Conservation (phyloP, 257 asterid species). For the Agastache rugosa region DNA sequence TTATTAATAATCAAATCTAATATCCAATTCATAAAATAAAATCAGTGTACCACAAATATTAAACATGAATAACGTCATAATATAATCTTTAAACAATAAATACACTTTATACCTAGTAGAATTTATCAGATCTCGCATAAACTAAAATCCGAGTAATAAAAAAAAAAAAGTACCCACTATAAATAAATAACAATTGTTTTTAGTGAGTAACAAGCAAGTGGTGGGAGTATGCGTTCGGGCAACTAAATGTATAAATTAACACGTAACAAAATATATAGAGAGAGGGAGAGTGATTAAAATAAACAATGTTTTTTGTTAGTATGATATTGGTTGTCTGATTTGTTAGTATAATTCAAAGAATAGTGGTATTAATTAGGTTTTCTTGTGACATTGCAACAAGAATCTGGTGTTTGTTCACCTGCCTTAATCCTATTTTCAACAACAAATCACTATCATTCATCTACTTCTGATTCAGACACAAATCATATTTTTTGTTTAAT, state of each 20-base stretch:
- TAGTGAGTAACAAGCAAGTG: neutral
- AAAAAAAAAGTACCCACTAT: neutral
- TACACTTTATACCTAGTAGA: no score
- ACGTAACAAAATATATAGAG: neutral
- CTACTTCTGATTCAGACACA: constrained; percentile 37
- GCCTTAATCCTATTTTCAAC: constrained; percentile 40
- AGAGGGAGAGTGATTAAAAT: no score
- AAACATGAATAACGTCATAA: no score
- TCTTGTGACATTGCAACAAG: constrained; percentile 46
- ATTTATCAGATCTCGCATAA: no score
- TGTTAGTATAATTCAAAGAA: neutral
- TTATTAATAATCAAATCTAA: no score
- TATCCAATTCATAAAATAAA: no score
- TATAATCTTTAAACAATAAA: no score
- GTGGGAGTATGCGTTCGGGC: neutral
- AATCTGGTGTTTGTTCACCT: constrained; percentile 46
- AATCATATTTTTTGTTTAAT: neutral
- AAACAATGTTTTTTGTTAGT: neutral
- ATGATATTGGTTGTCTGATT: neutral
- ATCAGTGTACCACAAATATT: no score
- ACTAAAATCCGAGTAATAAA: neutral
- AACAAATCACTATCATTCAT: constrained; percentile 30
- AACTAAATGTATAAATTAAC: neutral
- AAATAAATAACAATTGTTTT: neutral
- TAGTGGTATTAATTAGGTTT: constrained; percentile 25